Percentiles rank a stretch among this genome's conserved stretches.
Conservation (phyloP, 2,329 filamentous ascomycete species). For the Lasiodiplodia citricola region DNA sequence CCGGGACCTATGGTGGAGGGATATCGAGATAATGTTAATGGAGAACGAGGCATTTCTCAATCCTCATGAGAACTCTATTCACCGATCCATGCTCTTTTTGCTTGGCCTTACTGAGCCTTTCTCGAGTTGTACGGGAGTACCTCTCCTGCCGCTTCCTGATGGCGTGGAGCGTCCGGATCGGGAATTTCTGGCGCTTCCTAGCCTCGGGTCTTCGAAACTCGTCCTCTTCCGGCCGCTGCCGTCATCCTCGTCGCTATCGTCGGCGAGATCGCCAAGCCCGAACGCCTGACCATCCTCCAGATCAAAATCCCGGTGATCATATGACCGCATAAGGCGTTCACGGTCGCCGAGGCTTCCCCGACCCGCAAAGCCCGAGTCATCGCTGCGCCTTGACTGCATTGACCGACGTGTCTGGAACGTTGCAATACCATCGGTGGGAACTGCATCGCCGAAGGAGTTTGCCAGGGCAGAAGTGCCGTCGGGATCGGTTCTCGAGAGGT, state of each 20-base stretch:
- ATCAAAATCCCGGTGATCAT: constrained; percentile 49
- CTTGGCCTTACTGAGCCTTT: constrained; percentile 14
- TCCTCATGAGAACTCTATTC: neutral
- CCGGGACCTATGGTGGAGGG: neutral
- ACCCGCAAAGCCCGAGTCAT: constrained; percentile 57
- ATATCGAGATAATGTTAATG: neutral
- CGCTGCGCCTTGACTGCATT: constrained; percentile 85
- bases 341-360: constrained; percentile 63
- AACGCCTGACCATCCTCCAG: constrained; percentile 64
- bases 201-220: constrained; percentile 38
- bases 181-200: neutral
- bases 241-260: constrained; percentile 61
- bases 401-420: constrained; percentile 88
- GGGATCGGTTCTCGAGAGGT: constrained; percentile 91
- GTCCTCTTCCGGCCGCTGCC: constrained; percentile 37
- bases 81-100: constrained; percentile 26
- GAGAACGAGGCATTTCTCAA: neutral
- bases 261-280: constrained; percentile 77
- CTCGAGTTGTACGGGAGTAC: constrained; percentile 16
- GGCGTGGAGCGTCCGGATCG: constrained; percentile 22
- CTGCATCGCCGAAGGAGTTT: constrained; percentile 67
- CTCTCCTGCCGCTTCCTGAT: constrained; percentile 19
- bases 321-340: constrained; percentile 83
- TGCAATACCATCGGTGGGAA: constrained; percentile 89
- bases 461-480: constrained; percentile 71